phyloP scores from a whole-genome alignment of 2,329 filamentous ascomycete genomes.

The Fusarium coffeatum region DNA sequence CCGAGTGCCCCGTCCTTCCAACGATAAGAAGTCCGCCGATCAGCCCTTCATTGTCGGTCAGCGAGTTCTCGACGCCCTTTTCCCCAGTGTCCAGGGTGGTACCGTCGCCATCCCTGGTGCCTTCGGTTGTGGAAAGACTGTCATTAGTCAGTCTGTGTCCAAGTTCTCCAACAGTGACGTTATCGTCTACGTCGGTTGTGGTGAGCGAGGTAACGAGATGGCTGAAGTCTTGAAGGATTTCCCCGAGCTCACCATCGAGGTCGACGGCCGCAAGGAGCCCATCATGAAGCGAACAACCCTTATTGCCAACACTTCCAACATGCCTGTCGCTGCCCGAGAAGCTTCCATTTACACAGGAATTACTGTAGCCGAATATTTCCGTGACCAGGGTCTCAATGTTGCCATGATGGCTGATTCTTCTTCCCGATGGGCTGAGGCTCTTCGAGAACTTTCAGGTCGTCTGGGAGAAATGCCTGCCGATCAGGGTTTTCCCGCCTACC shows the following conservation, averaged over 20 bases:
- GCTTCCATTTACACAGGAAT: constrained; percentile 99
- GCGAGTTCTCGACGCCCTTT: constrained; percentile 94
- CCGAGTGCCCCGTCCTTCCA: constrained; percentile 90
- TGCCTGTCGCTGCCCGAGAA: constrained; percentile 98
- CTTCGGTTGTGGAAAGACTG: constrained; percentile 99
- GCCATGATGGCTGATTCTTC: constrained; percentile 99
- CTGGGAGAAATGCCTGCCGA: constrained; percentile 99
- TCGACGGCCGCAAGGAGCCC: constrained; percentile 93
- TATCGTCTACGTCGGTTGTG: constrained; percentile 93
- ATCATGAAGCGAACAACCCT: constrained; percentile 99
- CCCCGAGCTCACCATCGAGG: constrained; percentile 94
- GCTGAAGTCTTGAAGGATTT: constrained; percentile 99
- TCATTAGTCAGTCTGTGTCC: constrained; percentile 97
- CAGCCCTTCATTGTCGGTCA: constrained; percentile 96
- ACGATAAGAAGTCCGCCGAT: constrained; percentile 90
- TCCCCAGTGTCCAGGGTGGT: constrained; percentile 95
- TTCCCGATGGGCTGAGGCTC: constrained; percentile 97
- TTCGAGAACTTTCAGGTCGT: constrained; percentile 98
- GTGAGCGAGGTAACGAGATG: constrained; percentile 99
- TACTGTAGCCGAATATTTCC: constrained; percentile 95
- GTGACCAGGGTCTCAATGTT: constrained; percentile 95
- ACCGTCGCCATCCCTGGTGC: constrained; percentile 98
- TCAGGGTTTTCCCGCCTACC: constrained; percentile 98
- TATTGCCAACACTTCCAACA: constrained; percentile 99
- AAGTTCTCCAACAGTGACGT: constrained; percentile 99